A percentile compares a stretch with the other conserved stretches of the same genome.
phyloP scores from a whole-genome alignment of 176 grass and related monocot species.

The Avena atlantica region DNA sequence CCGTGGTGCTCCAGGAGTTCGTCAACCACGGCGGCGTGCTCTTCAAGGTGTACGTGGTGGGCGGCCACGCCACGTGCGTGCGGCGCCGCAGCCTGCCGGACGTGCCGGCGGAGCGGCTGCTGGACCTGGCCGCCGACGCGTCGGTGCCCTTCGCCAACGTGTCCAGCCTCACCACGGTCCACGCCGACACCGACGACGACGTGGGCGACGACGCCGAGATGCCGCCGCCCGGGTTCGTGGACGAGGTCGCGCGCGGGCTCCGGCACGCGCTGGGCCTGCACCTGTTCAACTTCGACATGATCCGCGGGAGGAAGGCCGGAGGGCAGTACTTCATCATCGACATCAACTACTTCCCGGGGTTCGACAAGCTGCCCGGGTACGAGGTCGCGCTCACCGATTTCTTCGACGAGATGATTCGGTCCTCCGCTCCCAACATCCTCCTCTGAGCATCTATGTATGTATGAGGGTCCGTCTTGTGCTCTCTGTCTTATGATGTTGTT shows the following conservation, averaged over 20 bases:
- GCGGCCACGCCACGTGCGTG: conserved; percentile 61
- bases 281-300: conserved; percentile 82
- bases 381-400: conserved; percentile 65
- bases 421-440: neutral
- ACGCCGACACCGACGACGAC: conserved; percentile 11
- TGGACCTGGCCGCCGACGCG: neutral
- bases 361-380: conserved; percentile 69
- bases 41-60: conserved; percentile 80
- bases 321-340: conserved; percentile 74
- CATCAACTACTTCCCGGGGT: conserved; percentile 84
- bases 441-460: too few species aligned
- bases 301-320: conserved; percentile 42
- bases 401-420: conserved; percentile 49
- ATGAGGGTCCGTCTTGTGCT: too few species aligned
- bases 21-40: conserved; percentile 83
- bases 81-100: conserved; percentile 70
- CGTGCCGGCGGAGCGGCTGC: conserved; percentile 55
- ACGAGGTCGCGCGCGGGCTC: conserved; percentile 56
- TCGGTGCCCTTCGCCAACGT: conserved; percentile 62
- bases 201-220: conserved; percentile 48
- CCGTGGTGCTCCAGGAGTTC: conserved; percentile 83
- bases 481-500: too few species aligned
- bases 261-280: conserved; percentile 58
- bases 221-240: conserved; percentile 51
- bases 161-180: conserved; percentile 44